Percentiles rank a stretch among this genome's conserved stretches.
Conservation (phyloP, 2,329 filamentous ascomycete genomes). For the Xenosphaeropsis pyriputrescens region DNA sequence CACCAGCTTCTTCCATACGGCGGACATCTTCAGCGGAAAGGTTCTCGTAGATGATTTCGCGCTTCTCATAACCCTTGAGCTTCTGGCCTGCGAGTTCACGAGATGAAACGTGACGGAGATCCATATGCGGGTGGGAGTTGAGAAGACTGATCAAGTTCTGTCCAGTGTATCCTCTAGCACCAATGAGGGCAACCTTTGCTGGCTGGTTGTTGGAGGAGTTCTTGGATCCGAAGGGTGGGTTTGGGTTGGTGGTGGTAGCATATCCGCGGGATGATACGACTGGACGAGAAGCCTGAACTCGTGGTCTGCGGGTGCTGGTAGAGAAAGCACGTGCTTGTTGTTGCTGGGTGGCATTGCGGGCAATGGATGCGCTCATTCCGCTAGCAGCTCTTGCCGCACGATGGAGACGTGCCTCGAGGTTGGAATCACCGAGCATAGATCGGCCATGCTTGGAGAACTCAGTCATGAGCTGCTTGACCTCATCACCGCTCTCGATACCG, state of each 20-base stretch:
- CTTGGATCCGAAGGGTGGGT: slow-evolving; percentile 78
- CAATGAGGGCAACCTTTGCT: slow-evolving; percentile 73
- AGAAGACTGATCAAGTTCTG: slow-evolving; percentile 80
- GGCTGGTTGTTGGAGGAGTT: slow-evolving; percentile 72
- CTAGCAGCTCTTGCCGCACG: slow-evolving; percentile 59
- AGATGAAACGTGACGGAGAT: slow-evolving; percentile 82
- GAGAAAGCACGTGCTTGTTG: slow-evolving; percentile 58
- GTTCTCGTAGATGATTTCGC: slow-evolving; percentile 85
- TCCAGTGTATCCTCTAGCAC: slow-evolving; percentile 86
- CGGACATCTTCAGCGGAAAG: slow-evolving; percentile 75
- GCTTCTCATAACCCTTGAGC: slow-evolving; percentile 81
- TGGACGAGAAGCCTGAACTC: slow-evolving; percentile 7
- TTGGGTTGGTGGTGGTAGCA: slow-evolving; percentile 63
- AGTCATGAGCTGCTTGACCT: slow-evolving; percentile 70
- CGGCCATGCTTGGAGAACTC: slow-evolving; percentile 74
- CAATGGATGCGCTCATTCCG: slow-evolving; percentile 33
- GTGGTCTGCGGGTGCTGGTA: slow-evolving; percentile 32
- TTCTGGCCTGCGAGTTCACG: slow-evolving; percentile 80
- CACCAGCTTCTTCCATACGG: slow-evolving; percentile 67
- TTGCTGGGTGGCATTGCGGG: slow-evolving; percentile 26
- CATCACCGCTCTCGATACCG: slow-evolving; percentile 58
- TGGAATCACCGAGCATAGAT: slow-evolving; percentile 79
- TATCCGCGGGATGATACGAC: slow-evolving; percentile 28
- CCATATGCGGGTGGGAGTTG: slow-evolving; percentile 78
- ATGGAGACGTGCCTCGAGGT: slow-evolving; percentile 74